Conservation (phyloP, 2,329 filamentous ascomycete genomes). For the Colletotrichum sp. region DNA sequence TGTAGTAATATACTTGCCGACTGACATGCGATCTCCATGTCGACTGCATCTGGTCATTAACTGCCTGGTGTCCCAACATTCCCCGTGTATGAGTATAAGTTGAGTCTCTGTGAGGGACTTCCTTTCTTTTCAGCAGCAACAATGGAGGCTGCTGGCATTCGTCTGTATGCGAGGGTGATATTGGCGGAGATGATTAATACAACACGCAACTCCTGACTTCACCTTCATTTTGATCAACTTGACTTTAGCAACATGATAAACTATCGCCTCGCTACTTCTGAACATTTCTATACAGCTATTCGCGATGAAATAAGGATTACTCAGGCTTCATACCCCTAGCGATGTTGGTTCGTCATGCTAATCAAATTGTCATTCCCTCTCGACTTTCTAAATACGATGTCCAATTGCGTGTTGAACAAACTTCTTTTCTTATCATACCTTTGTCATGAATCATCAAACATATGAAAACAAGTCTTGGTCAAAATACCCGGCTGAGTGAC, state of each 20-base stretch:
- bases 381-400: neutral
- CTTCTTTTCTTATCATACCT: neutral
- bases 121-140: neutral
- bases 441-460: neutral
- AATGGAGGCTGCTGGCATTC: too few relatives aligned
- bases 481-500: neutral
- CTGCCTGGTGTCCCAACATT: neutral
- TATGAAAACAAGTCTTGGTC: neutral
- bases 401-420: neutral
- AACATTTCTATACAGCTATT: neutral
- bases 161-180: too few relatives aligned
- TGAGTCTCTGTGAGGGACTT: neutral
- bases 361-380: neutral
- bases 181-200: neutral
- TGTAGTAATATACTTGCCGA: neutral
- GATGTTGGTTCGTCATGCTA: neutral
- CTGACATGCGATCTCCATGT: neutral
- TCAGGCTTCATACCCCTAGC: neutral
- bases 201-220: neutral
- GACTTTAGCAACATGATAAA: neutral
- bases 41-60: neutral
- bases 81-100: neutral
- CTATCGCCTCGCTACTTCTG: rapidly evolving
- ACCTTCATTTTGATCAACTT: neutral
- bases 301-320: neutral